Percentiles rank a stretch among this genome's conserved stretches.
Evolutionary conservation across 108 stramenopile species (phyloP).

Genomic region (Skeletonema tropicum): DNA sequence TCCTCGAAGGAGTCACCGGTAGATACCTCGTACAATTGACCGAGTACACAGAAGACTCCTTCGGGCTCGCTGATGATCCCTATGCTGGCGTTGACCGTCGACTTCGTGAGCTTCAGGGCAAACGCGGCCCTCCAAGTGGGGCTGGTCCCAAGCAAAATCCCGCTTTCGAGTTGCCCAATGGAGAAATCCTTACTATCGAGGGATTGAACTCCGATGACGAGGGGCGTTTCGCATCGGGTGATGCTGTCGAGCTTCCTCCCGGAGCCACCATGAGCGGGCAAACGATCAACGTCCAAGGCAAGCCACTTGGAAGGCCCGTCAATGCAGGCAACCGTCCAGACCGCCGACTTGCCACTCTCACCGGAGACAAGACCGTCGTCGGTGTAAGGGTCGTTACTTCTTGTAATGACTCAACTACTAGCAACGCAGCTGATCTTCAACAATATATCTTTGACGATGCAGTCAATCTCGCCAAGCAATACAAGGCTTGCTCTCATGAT

Average conservation of each 20-base stretch:
- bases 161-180: not conserved
- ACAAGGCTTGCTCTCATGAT: conserved; percentile 24
- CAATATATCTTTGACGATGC: conserved; percentile 49
- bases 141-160: not conserved
- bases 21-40: not conserved
- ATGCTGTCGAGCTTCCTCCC: too few species aligned
- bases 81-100: not conserved
- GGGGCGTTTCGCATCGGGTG: too few species aligned
- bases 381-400: conserved; percentile 11
- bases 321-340: too few species aligned
- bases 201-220: too few species aligned
- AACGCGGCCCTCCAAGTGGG: not conserved
- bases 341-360: not conserved
- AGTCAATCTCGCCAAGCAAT: conserved; percentile 39
- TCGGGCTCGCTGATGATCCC: not conserved
- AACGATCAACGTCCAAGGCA: not conserved
- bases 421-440: not conserved
- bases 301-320: not conserved
- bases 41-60: not conserved
- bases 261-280: not conserved
- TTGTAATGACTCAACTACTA: not conserved
- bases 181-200: not conserved
- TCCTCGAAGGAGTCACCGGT: not conserved
- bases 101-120: conserved; percentile 4
- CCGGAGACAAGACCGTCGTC: conserved; percentile 11